These are phyloP conservation scores for Thymus mandschuricus DNA, from an alignment of 257 asterid species.

Conservation along the genomic window DNA sequence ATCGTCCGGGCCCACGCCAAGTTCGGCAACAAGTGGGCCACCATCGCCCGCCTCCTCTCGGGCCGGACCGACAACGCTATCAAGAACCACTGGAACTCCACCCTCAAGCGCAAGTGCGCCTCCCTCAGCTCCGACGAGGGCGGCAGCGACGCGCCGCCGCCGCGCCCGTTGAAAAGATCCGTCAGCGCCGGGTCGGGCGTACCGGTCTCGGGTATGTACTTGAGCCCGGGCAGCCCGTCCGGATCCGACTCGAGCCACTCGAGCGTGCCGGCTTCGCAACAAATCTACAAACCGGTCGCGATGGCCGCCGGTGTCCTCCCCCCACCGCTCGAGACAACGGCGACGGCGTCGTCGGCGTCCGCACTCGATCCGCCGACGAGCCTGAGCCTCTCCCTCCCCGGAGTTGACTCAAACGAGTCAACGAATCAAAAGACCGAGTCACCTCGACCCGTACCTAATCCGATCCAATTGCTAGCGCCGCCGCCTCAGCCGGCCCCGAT, in stretches of 20 bases:
- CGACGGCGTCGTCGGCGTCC: slow-evolving; percentile 34
- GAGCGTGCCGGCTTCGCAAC: slow-evolving; percentile 48
- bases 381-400: slow-evolving; percentile 82
- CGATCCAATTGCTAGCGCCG: slow-evolving; percentile 33
- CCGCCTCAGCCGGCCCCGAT: slow-evolving; percentile 27
- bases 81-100: slow-evolving; percentile 94
- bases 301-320: slow-evolving; percentile 45
- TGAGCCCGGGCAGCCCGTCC: slow-evolving; percentile 77
- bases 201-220: slow-evolving; percentile 45
- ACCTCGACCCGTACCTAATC: slow-evolving; percentile 27
- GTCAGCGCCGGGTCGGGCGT: slow-evolving; percentile 75
- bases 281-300: slow-evolving; percentile 54
- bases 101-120: slow-evolving; percentile 79
- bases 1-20: slow-evolving; percentile 80
- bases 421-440: slow-evolving; percentile 34
- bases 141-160: slow-evolving; percentile 16
- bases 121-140: slow-evolving; percentile 59
- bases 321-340: slow-evolving; percentile 41
- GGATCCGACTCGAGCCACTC: slow-evolving; percentile 76
- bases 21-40: slow-evolving; percentile 97
- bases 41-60: slow-evolving; percentile 80
- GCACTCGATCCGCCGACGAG: slow-evolving; percentile 64
- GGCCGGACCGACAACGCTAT: slow-evolving; percentile 99
- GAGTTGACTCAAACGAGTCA: slow-evolving; percentile 47
- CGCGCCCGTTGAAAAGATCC: slow-evolving; percentile 74